These are phyloP conservation scores for Chytridium lagenaria DNA, from an alignment of 371 early-diverging fungal species.

Conservation along the genomic window DNA sequence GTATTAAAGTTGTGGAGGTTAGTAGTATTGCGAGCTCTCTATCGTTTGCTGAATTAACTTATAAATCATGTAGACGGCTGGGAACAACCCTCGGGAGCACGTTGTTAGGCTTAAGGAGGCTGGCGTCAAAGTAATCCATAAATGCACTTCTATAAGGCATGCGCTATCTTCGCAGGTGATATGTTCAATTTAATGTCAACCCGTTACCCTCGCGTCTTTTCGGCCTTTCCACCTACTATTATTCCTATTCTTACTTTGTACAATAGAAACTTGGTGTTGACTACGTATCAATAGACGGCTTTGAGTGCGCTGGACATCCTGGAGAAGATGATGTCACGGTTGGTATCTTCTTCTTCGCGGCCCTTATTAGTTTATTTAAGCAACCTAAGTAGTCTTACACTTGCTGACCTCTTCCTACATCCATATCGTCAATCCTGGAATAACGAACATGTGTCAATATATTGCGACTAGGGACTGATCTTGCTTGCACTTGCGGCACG, in stretches of 20 bases:
- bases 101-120: conserved; percentile 78
- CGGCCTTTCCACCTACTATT: too few species aligned
- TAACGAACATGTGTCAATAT: too few species aligned
- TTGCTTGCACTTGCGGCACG: too few species aligned
- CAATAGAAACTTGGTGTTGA: conserved; percentile 55
- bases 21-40: neutral
- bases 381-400: too few species aligned
- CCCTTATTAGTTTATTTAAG: too few species aligned
- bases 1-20: conserved; percentile 78
- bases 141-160: conserved; percentile 79
- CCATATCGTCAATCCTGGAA: too few species aligned
- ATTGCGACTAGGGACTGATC: too few species aligned
- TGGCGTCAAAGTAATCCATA: conserved; percentile 76
- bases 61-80: conserved; percentile 58
- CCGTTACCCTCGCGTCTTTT: too few species aligned
- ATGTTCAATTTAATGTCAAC: too few species aligned
- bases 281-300: conserved; percentile 75
- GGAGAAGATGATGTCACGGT: conserved; percentile 82
- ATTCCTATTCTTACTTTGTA: too few species aligned
- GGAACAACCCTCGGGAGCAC: conserved; percentile 68
- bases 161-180: conserved; percentile 68
- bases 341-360: conserved; percentile 72
- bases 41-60: too few species aligned
- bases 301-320: conserved; percentile 86
- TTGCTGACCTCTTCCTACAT: too few species aligned